These are phyloP conservation scores for Bisporella sp. DNA, from an alignment of 2,329 filamentous ascomycete species.

Conservation along the genomic window DNA sequence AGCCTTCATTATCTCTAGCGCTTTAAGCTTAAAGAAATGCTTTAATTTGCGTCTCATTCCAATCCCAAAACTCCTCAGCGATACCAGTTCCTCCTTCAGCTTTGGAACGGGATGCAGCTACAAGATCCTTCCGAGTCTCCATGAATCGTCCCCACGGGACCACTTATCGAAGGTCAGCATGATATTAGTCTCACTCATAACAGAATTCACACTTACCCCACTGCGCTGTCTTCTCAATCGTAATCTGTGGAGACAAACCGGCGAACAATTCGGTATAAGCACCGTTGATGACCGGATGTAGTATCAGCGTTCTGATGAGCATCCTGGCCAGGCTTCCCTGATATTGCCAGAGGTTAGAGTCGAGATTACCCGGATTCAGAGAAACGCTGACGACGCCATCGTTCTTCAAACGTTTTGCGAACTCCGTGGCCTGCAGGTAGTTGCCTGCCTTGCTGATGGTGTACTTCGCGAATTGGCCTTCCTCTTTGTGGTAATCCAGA, in stretches of 20 bases:
- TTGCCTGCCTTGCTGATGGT: slow-evolving; percentile 12
- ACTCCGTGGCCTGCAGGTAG: slow-evolving; percentile 8
- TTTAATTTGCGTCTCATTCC: slow-evolving; percentile 33
- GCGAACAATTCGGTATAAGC: slow-evolving; percentile 14
- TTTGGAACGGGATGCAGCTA: slow-evolving; percentile 23
- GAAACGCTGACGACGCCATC: slow-evolving; percentile 13
- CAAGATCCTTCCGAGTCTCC: slow-evolving; percentile 27
- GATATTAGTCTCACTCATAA: background rate
- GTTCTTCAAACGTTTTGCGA: slow-evolving; percentile 7
- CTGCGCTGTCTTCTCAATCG: slow-evolving; percentile 7
- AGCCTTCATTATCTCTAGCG: too few relatives aligned
- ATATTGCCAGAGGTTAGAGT: slow-evolving; percentile 3
- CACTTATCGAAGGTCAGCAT: slow-evolving; percentile 21
- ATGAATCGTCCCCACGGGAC: slow-evolving; percentile 38
- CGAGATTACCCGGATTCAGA: slow-evolving; percentile 15
- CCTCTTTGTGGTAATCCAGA: slow-evolving; percentile 8
- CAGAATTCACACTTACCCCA: slow-evolving; percentile 9
- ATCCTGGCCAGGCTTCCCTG: background rate
- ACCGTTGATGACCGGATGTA: slow-evolving; percentile 8
- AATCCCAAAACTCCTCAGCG: slow-evolving; percentile 35
- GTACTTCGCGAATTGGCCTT: slow-evolving; percentile 4
- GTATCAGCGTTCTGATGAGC: background rate
- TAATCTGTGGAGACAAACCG: slow-evolving; percentile 11
- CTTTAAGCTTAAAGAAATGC: slow-evolving; percentile 15
- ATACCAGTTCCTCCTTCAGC: slow-evolving; percentile 31